A percentile compares a stretch with the other conserved stretches of the same genome.
Evolutionary conservation across 2,329 filamentous ascomycete species (phyloP).

Genomic region (Colletotrichum spinosum): DNA sequence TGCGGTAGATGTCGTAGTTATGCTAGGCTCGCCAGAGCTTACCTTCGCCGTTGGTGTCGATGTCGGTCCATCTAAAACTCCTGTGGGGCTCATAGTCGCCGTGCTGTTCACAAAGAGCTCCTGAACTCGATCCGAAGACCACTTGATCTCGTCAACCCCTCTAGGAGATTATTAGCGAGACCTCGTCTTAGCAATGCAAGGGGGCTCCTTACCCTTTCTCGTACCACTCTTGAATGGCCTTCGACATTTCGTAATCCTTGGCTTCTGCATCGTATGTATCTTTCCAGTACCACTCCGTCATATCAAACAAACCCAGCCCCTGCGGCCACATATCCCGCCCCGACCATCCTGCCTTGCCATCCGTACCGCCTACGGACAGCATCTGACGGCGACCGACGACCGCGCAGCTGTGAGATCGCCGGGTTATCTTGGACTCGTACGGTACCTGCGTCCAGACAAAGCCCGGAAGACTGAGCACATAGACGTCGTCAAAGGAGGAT

Average conservation of each 20-base stretch:
- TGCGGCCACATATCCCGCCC: slow-evolving; percentile 21
- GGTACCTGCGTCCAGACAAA: slow-evolving; percentile 36
- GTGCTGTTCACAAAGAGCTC: slow-evolving; percentile 4
- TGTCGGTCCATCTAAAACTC: neutral
- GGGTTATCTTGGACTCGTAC: slow-evolving; percentile 2
- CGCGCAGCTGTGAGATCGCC: slow-evolving; percentile 23
- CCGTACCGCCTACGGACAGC: slow-evolving; percentile 24
- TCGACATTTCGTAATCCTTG: slow-evolving; percentile 17
- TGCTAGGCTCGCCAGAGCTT: neutral
- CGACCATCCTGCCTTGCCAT: slow-evolving; percentile 10
- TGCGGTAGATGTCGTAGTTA: neutral
- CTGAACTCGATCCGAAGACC: slow-evolving; percentile 26
- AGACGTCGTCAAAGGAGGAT: slow-evolving; percentile 24
- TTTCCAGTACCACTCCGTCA: slow-evolving; percentile 29
- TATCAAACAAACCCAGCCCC: slow-evolving; percentile 35
- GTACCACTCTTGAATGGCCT: slow-evolving; percentile 28
- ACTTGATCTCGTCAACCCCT: slow-evolving; percentile 9
- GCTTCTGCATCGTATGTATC: slow-evolving; percentile 28
- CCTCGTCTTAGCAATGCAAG: neutral
- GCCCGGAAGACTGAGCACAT: slow-evolving; percentile 34
- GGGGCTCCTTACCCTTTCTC: slow-evolving; percentile 5
- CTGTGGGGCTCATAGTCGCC: neutral
- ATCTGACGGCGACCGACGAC: slow-evolving; percentile 35
- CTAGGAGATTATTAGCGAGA: slow-evolving; percentile 5
- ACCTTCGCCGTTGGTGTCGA: neutral